phyloP scores from a whole-genome alignment of 495 filamentous ascomycete species.

The Daldinia vernicosa region DNA sequence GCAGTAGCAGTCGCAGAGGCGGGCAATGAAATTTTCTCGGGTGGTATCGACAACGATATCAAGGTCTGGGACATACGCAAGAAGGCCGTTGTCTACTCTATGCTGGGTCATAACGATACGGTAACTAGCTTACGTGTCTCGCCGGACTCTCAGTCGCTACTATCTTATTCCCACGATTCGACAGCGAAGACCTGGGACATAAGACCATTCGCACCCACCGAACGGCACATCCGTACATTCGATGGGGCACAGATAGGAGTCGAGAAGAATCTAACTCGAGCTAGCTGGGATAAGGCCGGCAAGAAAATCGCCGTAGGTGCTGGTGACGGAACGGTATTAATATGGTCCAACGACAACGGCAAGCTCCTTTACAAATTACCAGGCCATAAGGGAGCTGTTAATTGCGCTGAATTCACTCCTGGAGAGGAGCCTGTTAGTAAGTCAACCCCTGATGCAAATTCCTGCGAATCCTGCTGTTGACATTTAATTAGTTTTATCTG shows the following conservation, averaged over 20 bases:
- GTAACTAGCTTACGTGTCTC: constrained; percentile 89
- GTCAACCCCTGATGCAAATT: constrained; percentile 49
- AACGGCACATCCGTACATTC: constrained; percentile 83
- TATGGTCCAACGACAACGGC: constrained; percentile 85
- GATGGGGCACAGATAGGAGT: constrained; percentile 87
- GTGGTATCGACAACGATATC: constrained; percentile 96
- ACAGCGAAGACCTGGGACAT: constrained; percentile 97
- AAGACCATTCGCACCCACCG: constrained; percentile 87
- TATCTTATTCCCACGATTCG: constrained; percentile 93
- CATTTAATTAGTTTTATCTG: constrained; percentile 73
- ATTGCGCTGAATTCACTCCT: constrained; percentile 91
- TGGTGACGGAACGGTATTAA: constrained; percentile 86
- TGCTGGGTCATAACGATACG: constrained; percentile 91
- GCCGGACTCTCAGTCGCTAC: constrained; percentile 86
- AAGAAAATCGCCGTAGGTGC: constrained; percentile 88
- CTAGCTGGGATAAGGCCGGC: constrained; percentile 90
- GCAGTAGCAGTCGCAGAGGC: constrained; percentile 89
- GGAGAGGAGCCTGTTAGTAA: constrained; percentile 85
- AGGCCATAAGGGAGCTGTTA: constrained; percentile 94
- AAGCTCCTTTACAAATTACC: constrained; percentile 95
- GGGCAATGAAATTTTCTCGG: constrained; percentile 94
- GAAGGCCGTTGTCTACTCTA: constrained; percentile 82
- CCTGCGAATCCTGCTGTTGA: not conserved
- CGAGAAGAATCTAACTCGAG: constrained; percentile 91
- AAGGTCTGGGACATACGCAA: constrained; percentile 97